Conservation (phyloP, 805 yeast genomes). For the Barnettozyma botsteinii region DNA sequence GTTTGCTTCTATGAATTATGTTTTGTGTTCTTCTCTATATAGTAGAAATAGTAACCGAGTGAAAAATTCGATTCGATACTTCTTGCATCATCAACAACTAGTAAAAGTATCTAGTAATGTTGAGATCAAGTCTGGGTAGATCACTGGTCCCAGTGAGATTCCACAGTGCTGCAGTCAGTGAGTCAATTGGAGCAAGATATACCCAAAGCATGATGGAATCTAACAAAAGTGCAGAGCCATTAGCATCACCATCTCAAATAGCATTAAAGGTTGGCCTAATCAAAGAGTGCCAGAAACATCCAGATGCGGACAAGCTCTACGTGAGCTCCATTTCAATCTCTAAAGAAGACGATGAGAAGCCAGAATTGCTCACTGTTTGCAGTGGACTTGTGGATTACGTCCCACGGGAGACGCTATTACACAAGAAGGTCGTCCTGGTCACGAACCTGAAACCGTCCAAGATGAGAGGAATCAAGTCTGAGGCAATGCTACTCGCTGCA, state of each 20-base stretch:
- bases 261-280: slow-evolving; percentile 45
- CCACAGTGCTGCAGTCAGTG: not conserved
- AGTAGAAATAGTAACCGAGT: too few species aligned
- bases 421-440: slow-evolving; percentile 44
- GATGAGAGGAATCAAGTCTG: slow-evolving; percentile 55
- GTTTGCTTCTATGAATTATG: too few species aligned
- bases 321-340: slow-evolving; percentile 40
- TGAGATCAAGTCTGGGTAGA: not conserved
- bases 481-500: slow-evolving; percentile 67
- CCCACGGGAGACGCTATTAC: slow-evolving; percentile 33
- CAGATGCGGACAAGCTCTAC: slow-evolving; percentile 53
- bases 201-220: too few species aligned
- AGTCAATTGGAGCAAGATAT: not conserved
- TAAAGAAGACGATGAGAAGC: slow-evolving; percentile 9
- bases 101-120: too few species aligned
- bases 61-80: too few species aligned
- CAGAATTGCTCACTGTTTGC: slow-evolving; percentile 40
- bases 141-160: too few species aligned
- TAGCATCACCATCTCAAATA: slow-evolving; percentile 20
- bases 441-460: slow-evolving; percentile 56
- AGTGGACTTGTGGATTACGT: slow-evolving; percentile 51
- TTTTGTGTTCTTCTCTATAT: too few species aligned
- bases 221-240: not conserved
- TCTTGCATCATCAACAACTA: too few species aligned
- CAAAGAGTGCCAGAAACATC: slow-evolving; percentile 40